phyloP scores from a whole-genome alignment of 768 basidiomycete species.

The Baorangia bicolor region DNA sequence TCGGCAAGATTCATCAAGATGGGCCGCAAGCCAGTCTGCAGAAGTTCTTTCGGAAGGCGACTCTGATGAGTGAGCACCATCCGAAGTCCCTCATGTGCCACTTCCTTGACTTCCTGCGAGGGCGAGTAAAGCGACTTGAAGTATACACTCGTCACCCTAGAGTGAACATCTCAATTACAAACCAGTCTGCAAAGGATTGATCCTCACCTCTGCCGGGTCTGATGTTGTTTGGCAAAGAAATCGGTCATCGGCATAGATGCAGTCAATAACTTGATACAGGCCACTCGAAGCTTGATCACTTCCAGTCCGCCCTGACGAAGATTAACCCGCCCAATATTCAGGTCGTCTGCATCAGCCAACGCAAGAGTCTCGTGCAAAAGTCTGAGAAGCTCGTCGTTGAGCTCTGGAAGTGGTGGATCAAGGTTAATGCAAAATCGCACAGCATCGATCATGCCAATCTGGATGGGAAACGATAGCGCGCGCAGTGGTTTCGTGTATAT shows the following conservation, averaged over 20 bases:
- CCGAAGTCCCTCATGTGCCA: conserved; percentile 89
- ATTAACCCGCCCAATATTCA: conserved; percentile 71
- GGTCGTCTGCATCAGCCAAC: conserved; percentile 92
- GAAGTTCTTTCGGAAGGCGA: conserved; percentile 89
- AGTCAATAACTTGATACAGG: conserved; percentile 89
- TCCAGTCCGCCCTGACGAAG: conserved; percentile 77
- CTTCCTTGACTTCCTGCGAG: conserved; percentile 88
- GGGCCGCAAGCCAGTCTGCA: conserved; percentile 93
- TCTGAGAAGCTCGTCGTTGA: conserved; percentile 89
- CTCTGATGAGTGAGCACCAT: conserved; percentile 88
- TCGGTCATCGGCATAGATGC: conserved; percentile 95
- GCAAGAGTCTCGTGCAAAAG: conserved; percentile 92
- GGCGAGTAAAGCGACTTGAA: conserved; percentile 98
- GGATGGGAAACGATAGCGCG: conserved; percentile 90
- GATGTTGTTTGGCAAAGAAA: conserved; percentile 82
- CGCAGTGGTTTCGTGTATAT: conserved; percentile 97
- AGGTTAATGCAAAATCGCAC: conserved; percentile 91
- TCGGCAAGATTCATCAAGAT: conserved; percentile 98
- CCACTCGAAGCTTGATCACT: conserved; percentile 86
- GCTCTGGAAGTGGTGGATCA: conserved; percentile 84
- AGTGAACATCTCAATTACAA: conserved; percentile 7
- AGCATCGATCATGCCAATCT: conserved; percentile 97
- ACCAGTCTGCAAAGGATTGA: not conserved
- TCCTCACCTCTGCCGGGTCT: conserved; percentile 79
- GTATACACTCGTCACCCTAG: conserved; percentile 90